These are phyloP conservation scores for Kalmanozyma brasiliensis DNA, from an alignment of 1,284 basidiomycete species.

Conservation along the genomic window DNA sequence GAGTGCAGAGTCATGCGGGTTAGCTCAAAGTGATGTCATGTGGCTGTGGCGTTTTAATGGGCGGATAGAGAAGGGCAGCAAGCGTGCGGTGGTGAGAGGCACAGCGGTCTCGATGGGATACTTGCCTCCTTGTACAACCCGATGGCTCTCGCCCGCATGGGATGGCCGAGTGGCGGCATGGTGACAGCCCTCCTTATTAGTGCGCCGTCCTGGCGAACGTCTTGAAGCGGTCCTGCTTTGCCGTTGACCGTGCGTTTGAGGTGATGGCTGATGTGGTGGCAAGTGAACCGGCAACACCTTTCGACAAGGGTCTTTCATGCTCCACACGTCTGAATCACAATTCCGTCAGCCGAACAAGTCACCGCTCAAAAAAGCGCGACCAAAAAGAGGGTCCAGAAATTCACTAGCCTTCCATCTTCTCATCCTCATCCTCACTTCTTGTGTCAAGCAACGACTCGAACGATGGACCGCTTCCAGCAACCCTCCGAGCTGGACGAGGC, in stretches of 20 bases:
- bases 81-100: too few relatives aligned
- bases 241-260: too few relatives aligned
- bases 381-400: constrained; percentile 10
- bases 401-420: neutral
- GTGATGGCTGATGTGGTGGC: too few relatives aligned
- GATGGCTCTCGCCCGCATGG: constrained; percentile 61
- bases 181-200: neutral
- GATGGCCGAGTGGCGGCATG: constrained; percentile 65
- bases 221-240: too few relatives aligned
- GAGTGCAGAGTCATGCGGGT: neutral
- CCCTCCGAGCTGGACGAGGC: constrained; percentile 40
- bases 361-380: neutral
- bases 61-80: too few relatives aligned
- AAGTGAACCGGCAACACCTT: too few relatives aligned
- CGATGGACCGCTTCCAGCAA: constrained; percentile 34
- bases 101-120: neutral
- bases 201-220: neutral
- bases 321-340: neutral
- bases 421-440: neutral
- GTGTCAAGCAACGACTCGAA: neutral
- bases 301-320: too few relatives aligned
- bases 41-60: too few relatives aligned
- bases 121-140: constrained; percentile 63
- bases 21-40: too few relatives aligned
- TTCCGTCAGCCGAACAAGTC: constrained; percentile 15